A percentile compares a stretch with the other conserved stretches of the same genome.
Conservation (phyloP, 192 early-diverging fungal genomes). For the Rhizophagus clarus region DNA sequence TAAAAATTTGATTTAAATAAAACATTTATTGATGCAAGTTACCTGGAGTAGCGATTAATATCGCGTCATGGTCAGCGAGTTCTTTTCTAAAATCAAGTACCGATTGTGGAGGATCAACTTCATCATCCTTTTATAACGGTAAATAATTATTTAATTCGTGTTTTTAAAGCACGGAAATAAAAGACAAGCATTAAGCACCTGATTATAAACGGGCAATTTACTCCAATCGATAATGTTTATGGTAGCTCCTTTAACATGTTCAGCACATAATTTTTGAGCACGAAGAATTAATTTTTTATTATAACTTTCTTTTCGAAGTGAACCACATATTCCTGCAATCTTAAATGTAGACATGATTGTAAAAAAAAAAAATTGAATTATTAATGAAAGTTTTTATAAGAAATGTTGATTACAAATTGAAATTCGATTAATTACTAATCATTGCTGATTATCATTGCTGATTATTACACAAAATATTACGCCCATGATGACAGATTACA, state of each 20-base stretch:
- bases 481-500: too few relatives aligned
- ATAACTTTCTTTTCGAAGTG: slow-evolving; percentile 5
- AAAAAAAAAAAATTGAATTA: too few relatives aligned
- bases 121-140: not conserved
- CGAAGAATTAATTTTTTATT: slow-evolving; percentile 11
- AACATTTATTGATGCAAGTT: not conserved
- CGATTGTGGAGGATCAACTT: slow-evolving; percentile 1
- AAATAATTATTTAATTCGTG: not conserved
- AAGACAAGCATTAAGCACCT: not conserved
- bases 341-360: not conserved
- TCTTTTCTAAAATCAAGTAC: slow-evolving; percentile 7
- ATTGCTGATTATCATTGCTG: too few relatives aligned
- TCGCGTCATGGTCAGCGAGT: not conserved
- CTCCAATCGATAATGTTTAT: slow-evolving; percentile 15
- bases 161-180: not conserved
- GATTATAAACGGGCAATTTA: slow-evolving; percentile 13
- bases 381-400: too few relatives aligned
- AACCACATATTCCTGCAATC: slow-evolving; percentile 20
- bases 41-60: slow-evolving; percentile 8
- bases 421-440: too few relatives aligned
- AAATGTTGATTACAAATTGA: too few relatives aligned
- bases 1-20: too few relatives aligned
- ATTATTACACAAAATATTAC: too few relatives aligned
- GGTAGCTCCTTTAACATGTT: not conserved
- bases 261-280: not conserved